Evolutionary conservation across 2,329 filamentous ascomycete genomes (phyloP).

Genomic region (Sporothrix euskadiensis): DNA sequence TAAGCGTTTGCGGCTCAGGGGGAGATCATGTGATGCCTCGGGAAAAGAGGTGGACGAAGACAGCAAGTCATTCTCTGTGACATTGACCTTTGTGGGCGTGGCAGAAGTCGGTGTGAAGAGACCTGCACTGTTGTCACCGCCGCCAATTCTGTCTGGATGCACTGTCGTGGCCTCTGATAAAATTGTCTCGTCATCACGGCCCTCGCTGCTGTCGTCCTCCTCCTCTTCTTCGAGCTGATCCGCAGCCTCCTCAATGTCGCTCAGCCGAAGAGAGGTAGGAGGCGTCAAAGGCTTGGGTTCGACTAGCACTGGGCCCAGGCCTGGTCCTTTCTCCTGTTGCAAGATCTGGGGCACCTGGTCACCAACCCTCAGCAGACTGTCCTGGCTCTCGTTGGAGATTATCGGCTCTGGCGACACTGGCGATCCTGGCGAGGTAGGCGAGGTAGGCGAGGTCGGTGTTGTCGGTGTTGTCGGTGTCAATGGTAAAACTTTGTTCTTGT

Average conservation of each 20-base stretch:
- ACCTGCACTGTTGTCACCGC: not conserved
- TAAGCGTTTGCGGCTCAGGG: not conserved
- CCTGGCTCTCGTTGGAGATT: conserved; percentile 35
- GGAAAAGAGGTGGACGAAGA: not conserved
- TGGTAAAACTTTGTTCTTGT: conserved; percentile 40
- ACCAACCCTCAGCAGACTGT: conserved; percentile 7
- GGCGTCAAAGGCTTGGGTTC: conserved; percentile 16
- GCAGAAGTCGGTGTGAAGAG: not conserved
- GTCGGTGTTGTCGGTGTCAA: conserved; percentile 34
- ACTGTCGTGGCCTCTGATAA: not conserved
- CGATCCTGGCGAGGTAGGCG: not conserved
- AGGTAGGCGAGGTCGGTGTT: conserved; percentile 35
- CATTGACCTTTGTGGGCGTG: not conserved
- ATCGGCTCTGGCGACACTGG: not conserved
- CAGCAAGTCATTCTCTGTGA: not conserved
- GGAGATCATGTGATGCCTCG: not conserved
- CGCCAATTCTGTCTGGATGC: not conserved
- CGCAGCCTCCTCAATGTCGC: conserved; percentile 27
- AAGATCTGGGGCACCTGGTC: not conserved
- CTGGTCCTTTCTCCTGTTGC: not conserved
- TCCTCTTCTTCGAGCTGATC: conserved; percentile 13
- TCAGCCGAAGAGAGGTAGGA: conserved; percentile 18
- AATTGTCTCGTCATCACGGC: not conserved
- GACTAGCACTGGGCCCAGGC: not conserved
- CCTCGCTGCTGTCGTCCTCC: not conserved